Conservation (phyloP, 305 asterid species). For the Fraxinus velutina region DNA sequence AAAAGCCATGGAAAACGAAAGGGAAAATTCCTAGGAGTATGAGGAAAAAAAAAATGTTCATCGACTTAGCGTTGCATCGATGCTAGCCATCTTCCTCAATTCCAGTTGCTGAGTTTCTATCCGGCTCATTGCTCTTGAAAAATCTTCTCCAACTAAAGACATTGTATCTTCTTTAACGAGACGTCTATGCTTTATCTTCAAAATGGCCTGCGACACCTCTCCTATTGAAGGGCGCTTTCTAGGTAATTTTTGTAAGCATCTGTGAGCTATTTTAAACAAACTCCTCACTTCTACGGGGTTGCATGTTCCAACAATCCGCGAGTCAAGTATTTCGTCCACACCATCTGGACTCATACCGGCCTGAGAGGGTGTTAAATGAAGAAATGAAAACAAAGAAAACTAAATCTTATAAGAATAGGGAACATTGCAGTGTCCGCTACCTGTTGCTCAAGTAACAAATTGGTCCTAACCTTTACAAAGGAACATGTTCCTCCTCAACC, state of each 20-base stretch:
- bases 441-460: not conserved
- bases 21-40: not conserved
- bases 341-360: constrained; percentile 94
- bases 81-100: constrained; percentile 54
- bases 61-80: constrained; percentile 33
- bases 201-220: constrained; percentile 77
- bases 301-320: constrained; percentile 61
- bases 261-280: constrained; percentile 68
- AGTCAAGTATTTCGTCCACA: constrained; percentile 83
- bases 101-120: constrained; percentile 73
- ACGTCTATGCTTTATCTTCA: constrained; percentile 62
- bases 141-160: constrained; percentile 56
- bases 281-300: constrained; percentile 62
- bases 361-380: constrained; percentile 29
- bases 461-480: not conserved
- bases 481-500: not conserved
- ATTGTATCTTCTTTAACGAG: constrained; percentile 56
- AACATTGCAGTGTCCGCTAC: not conserved
- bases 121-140: constrained; percentile 57
- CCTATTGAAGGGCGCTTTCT: constrained; percentile 78
- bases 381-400: not conserved
- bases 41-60: constrained; percentile 9
- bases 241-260: constrained; percentile 63
- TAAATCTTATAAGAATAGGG: not conserved
- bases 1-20: not conserved